phyloP scores from a whole-genome alignment of 805 yeast species.

The Candida methanosorbosa region DNA sequence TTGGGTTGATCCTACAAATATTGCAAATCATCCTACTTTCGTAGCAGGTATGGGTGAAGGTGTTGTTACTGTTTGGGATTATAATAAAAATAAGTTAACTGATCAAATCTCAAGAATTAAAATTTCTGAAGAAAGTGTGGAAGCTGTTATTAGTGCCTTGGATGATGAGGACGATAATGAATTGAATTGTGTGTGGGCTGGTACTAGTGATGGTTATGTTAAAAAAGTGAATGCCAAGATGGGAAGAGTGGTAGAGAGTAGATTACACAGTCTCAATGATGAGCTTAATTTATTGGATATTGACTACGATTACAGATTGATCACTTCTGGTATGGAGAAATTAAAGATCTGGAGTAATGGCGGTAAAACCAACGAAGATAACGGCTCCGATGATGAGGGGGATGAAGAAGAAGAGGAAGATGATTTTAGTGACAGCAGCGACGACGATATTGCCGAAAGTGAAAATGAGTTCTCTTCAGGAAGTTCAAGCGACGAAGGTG shows the following conservation, averaged over 20 bases:
- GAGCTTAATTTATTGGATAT: conserved; percentile 72
- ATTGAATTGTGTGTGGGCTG: conserved; percentile 58
- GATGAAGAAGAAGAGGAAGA: conserved; percentile 6
- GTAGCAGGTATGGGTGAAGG: conserved; percentile 92
- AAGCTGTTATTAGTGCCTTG: conserved; percentile 53
- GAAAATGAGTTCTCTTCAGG: conserved; percentile 6
- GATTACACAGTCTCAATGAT: conserved; percentile 61
- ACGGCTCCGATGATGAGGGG: conserved; percentile 21
- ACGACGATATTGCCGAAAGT: conserved; percentile 4
- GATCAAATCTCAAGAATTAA: conserved; percentile 79
- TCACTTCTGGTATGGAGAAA: conserved; percentile 77
- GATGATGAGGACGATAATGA: conserved; percentile 37
- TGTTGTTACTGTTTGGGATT: conserved; percentile 78
- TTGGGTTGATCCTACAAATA: conserved; percentile 54
- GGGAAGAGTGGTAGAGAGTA: conserved; percentile 56
- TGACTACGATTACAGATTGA: conserved; percentile 71
- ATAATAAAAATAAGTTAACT: conserved; percentile 51
- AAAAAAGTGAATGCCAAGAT: conserved; percentile 56
- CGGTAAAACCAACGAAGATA: conserved; percentile 11
- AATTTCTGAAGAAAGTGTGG: conserved; percentile 58
- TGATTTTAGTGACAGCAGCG: conserved; percentile 3
- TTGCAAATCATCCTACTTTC: conserved; percentile 37
- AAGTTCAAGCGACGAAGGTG: conserved; percentile 1
- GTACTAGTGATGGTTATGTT: conserved; percentile 68
- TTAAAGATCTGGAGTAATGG: conserved; percentile 64